phyloP scores from a whole-genome alignment of 2,329 filamentous ascomycete genomes.

The Aspergillus felis region DNA sequence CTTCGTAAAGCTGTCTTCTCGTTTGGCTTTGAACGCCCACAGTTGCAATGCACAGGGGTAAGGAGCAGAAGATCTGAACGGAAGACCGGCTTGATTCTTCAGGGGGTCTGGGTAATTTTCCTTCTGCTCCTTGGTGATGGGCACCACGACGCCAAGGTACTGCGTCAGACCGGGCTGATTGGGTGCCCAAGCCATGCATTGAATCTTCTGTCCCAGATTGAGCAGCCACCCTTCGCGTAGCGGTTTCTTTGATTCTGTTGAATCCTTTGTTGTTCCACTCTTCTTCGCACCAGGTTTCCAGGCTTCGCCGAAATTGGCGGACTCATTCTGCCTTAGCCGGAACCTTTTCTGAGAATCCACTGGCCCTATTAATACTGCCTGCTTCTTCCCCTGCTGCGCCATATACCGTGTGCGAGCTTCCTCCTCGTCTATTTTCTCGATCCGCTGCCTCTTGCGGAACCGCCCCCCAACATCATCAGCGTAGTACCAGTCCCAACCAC shows the following conservation, averaged over 20 bases:
- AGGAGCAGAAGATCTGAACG: slow-evolving; percentile 49
- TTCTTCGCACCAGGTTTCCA: slow-evolving; percentile 27
- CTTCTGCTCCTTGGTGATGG: slow-evolving; percentile 37
- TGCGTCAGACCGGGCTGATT: slow-evolving; percentile 46
- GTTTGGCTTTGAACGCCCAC: slow-evolving; percentile 51
- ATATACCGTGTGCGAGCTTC: slow-evolving; percentile 43
- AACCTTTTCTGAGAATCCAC: slow-evolving; percentile 42
- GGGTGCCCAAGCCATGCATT: slow-evolving; percentile 48
- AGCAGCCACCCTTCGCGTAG: slow-evolving; percentile 51
- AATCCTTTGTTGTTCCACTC: slow-evolving; percentile 2
- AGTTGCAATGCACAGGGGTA: slow-evolving; percentile 54
- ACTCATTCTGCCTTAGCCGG: slow-evolving; percentile 39
- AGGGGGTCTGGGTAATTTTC: slow-evolving; percentile 23
- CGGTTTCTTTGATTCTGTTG: slow-evolving; percentile 15
- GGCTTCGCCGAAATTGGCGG: slow-evolving; percentile 44
- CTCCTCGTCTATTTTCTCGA: slow-evolving; percentile 30
- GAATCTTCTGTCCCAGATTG: slow-evolving; percentile 52
- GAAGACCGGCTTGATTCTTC: slow-evolving; percentile 38
- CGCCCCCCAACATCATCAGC: slow-evolving; percentile 34
- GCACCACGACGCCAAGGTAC: slow-evolving; percentile 52
- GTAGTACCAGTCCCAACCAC: slow-evolving; percentile 54
- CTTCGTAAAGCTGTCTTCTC: slow-evolving; percentile 26
- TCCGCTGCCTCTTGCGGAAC: slow-evolving; percentile 43
- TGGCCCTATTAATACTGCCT: slow-evolving; percentile 51
- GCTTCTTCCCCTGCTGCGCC: slow-evolving; percentile 25